Conservation (phyloP, 192 early-diverging fungal species). For the Linnemannia hyalina region DNA sequence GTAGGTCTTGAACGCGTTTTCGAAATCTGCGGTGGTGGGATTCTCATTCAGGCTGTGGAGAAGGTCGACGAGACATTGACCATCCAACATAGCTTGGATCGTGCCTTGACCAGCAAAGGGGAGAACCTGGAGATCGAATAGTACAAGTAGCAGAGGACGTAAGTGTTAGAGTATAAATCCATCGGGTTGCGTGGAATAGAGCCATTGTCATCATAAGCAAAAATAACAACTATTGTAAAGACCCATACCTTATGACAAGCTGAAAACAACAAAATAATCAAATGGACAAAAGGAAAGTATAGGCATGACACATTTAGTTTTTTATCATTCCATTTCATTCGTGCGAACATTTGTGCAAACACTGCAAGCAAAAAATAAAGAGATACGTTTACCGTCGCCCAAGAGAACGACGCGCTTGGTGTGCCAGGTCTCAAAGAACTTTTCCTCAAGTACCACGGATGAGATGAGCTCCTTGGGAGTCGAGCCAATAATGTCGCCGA, state of each 20-base stretch:
- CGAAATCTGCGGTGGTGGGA: neutral
- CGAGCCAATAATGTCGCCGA: constrained; percentile 19
- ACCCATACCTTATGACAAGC: constrained; percentile 34
- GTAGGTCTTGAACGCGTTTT: constrained; percentile 12
- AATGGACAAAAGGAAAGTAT: neutral
- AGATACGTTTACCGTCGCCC: constrained; percentile 24
- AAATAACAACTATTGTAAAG: neutral
- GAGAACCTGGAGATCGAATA: constrained; percentile 8
- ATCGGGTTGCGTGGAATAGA: neutral
- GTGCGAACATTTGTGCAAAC: neutral
- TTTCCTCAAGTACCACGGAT: constrained; percentile 33
- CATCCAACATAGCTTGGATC: constrained; percentile 39
- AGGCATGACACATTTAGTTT: neutral
- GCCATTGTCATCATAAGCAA: neutral
- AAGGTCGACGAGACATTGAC: constrained; percentile 25
- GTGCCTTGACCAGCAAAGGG: constrained; percentile 42
- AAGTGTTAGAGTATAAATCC: neutral
- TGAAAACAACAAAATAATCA: neutral
- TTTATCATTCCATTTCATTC: neutral
- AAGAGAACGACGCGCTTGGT: constrained; percentile 30
- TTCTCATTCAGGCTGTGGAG: constrained; percentile 9
- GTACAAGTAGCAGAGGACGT: neutral
- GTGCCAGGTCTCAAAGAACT: constrained; percentile 43
- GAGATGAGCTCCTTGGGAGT: constrained; percentile 32
- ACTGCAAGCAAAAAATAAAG: neutral